phyloP scores from a whole-genome alignment of 1,139 yeast species.

The Suhomyces wounanorum region DNA sequence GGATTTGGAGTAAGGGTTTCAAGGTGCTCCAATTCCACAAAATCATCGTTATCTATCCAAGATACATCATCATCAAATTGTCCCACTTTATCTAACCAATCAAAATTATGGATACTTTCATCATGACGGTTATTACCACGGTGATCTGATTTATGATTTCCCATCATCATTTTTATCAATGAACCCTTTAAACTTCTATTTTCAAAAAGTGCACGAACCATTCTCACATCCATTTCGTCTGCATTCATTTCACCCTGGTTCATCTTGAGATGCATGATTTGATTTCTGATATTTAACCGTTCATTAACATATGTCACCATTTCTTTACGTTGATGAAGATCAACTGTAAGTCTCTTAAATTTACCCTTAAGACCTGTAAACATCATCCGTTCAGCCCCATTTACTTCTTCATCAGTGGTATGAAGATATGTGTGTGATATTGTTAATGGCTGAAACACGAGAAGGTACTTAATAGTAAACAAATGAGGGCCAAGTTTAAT shows the following conservation, averaged over 20 bases:
- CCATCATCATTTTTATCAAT: constrained; percentile 43
- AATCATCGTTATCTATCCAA: constrained; percentile 87
- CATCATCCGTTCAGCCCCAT: constrained; percentile 51
- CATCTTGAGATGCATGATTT: constrained; percentile 62
- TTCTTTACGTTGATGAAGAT: constrained; percentile 84
- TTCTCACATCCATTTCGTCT: constrained; percentile 69
- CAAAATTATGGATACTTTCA: constrained; percentile 6
- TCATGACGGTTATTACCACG: constrained; percentile 6
- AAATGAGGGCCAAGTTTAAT: constrained; percentile 76
- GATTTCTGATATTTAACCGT: constrained; percentile 55
- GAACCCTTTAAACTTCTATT: constrained; percentile 53
- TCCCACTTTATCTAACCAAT: constrained; percentile 30
- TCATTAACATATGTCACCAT: constrained; percentile 59
- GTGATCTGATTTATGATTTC: constrained; percentile 15
- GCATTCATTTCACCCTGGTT: constrained; percentile 77
- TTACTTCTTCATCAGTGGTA: constrained; percentile 45
- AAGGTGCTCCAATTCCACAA: constrained; percentile 66
- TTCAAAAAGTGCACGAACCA: constrained; percentile 65
- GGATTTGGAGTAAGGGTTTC: constrained; percentile 54
- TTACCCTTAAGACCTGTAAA: constrained; percentile 82
- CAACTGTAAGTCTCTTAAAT: constrained; percentile 65
- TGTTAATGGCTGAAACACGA: constrained; percentile 71
- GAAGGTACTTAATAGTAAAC: constrained; percentile 77
- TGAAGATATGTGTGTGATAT: constrained; percentile 73
- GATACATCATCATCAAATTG: constrained; percentile 50